Evolutionary conservation across 225 moss, liverwort and hornwort genomes (phyloP).

Genomic region (Antitrichia curtipendula): DNA sequence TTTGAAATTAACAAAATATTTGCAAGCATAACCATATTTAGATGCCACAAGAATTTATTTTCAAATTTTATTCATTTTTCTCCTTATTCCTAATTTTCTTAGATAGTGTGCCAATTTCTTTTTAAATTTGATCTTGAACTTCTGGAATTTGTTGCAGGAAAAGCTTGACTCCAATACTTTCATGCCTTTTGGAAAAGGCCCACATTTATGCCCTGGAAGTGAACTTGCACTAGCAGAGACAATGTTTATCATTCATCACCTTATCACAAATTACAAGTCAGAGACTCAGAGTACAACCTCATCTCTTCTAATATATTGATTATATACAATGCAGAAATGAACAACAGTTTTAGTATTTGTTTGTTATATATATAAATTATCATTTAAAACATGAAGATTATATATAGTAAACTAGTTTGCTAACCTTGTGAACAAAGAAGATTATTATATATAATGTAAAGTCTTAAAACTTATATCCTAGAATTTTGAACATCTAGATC

Average conservation of each 20-base stretch:
- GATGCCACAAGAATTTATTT: not conserved
- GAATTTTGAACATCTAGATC: not conserved
- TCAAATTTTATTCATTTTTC: not conserved
- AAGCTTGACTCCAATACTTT: not conserved
- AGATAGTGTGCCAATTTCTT: not conserved
- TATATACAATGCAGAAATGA: not conserved
- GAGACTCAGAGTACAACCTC: rapidly evolving
- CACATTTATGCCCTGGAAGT: not conserved
- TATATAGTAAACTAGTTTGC: not conserved
- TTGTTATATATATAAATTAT: not conserved
- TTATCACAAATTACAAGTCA: not conserved
- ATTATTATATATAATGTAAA: not conserved
- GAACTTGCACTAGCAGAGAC: not conserved
- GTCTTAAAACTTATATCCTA: not conserved
- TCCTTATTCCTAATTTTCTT: not conserved
- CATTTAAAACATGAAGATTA: not conserved
- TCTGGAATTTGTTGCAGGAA: not conserved
- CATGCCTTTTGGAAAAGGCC: not conserved
- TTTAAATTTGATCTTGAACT: not conserved
- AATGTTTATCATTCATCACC: constrained; percentile 2
- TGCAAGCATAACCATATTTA: not conserved
- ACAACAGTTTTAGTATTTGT: not conserved
- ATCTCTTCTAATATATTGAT: not conserved
- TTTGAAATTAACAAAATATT: not conserved
- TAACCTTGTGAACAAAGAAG: not conserved